phyloP scores from a whole-genome alignment of 2,329 filamentous ascomycete species.

The Myriosclerotinia duriaeana region DNA sequence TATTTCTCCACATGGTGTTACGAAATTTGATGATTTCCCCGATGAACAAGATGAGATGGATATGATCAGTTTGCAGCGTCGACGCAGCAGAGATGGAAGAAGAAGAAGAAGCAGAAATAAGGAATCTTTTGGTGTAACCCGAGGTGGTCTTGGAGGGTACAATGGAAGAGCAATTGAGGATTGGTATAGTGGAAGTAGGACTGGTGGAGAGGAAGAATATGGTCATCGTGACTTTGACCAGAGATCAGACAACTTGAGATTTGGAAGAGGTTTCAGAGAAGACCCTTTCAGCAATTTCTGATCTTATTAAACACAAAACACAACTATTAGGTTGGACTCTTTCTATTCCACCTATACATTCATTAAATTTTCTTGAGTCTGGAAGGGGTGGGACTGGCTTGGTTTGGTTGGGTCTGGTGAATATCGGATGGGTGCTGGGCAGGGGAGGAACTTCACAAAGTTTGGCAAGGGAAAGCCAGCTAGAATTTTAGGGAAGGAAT shows the following conservation, averaged over 20 bases:
- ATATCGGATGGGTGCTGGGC: neutral
- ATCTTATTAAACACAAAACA: slow-evolving; percentile 21
- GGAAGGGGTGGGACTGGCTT: slow-evolving; percentile 1
- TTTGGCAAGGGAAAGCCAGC: slow-evolving; percentile 11
- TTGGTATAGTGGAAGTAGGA: slow-evolving; percentile 49
- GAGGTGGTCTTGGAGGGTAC: slow-evolving; percentile 40
- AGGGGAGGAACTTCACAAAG: slow-evolving; percentile 13
- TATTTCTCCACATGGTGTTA: slow-evolving; percentile 61
- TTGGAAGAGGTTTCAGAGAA: slow-evolving; percentile 51
- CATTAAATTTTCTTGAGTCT: slow-evolving; percentile 24
- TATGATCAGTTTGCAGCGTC: slow-evolving; percentile 33
- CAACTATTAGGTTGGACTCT: slow-evolving; percentile 5
- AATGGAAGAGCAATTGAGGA: slow-evolving; percentile 51
- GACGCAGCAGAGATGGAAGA: slow-evolving; percentile 36
- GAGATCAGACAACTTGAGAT: slow-evolving; percentile 29
- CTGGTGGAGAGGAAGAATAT: slow-evolving; percentile 55
- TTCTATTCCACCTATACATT: slow-evolving; percentile 8
- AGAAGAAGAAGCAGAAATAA: slow-evolving; percentile 36
- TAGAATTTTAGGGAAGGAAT: neutral
- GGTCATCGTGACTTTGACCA: slow-evolving; percentile 34
- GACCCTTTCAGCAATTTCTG: slow-evolving; percentile 64
- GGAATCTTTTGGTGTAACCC: slow-evolving; percentile 37
- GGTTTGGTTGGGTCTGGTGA: neutral
- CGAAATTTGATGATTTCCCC: slow-evolving; percentile 37
- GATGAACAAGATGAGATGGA: slow-evolving; percentile 41